A percentile compares a stretch with the other conserved stretches of the same genome.
These are phyloP conservation scores for Hypoxylon sp. DNA, from an alignment of 2,329 filamentous ascomycete species.

Conservation along the genomic window DNA sequence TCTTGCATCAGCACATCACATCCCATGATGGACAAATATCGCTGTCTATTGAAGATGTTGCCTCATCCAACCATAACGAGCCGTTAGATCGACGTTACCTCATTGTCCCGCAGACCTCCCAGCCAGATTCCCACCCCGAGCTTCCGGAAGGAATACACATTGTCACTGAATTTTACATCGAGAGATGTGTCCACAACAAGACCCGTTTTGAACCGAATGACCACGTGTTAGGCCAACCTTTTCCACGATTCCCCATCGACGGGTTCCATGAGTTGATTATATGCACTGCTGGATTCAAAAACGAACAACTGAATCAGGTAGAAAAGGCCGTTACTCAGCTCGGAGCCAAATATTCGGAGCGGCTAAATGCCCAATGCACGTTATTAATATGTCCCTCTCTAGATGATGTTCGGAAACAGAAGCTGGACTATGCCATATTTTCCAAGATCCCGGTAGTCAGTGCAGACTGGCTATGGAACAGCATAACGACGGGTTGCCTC, in stretches of 20 bases:
- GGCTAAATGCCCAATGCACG: slow-evolving; percentile 77
- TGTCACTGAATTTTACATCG: slow-evolving; percentile 94
- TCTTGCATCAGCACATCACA: slow-evolving; percentile 61
- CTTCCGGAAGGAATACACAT: slow-evolving; percentile 59
- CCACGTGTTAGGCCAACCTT: slow-evolving; percentile 82
- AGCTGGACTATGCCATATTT: slow-evolving; percentile 79
- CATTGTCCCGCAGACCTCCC: slow-evolving; percentile 66
- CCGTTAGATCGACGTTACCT: slow-evolving; percentile 60
- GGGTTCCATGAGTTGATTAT: slow-evolving; percentile 79
- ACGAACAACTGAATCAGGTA: slow-evolving; percentile 87
- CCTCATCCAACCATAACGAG: slow-evolving; percentile 45
- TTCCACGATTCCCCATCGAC: slow-evolving; percentile 75
- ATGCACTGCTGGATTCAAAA: slow-evolving; percentile 84
- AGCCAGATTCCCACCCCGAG: slow-evolving; percentile 59
- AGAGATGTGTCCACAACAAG: slow-evolving; percentile 85
- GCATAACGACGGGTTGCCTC: slow-evolving; percentile 70
- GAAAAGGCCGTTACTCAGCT: slow-evolving; percentile 80
- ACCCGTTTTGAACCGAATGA: slow-evolving; percentile 74
- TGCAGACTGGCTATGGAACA: slow-evolving; percentile 87
- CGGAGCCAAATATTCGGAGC: slow-evolving; percentile 84
- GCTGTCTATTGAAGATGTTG: slow-evolving; percentile 58
- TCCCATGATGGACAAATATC: slow-evolving; percentile 63
- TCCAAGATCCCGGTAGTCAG: slow-evolving; percentile 86
- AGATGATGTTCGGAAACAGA: slow-evolving; percentile 73
- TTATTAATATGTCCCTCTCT: slow-evolving; percentile 79